Evolutionary conservation across 1,284 basidiomycete genomes (phyloP), one percentile per base, ranked within the genome.

Genomic region (Ustilago crameri): DNA sequence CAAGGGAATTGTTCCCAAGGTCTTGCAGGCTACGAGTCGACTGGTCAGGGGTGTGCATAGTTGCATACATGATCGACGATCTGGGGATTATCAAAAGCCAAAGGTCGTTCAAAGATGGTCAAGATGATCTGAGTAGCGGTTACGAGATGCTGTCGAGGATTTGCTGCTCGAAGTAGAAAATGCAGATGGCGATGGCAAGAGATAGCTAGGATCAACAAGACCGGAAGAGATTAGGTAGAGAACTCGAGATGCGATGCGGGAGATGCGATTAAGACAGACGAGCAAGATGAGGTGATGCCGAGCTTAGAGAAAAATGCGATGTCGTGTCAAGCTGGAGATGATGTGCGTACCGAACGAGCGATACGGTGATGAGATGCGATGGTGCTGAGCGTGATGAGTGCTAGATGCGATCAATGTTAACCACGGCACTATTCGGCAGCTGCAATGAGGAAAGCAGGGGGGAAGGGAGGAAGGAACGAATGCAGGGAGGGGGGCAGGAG

Each of bases 1-100:
- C 70, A 26, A 73, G 61, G 20, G 65, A 69, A 45, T 73, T 73
- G 34, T 62, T 40, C 9, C 47, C 34, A 20, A 58, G 45, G 26
- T 27, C 51, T 23, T 70, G 52, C n/a, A 38, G 17, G 45, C 27
- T 46, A 41, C 18, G 30, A 7, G 48, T 40, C 22, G 34, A 23
- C 5, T 27, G 22, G 26, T 59, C 51, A 18, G 55, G 27, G 8
- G 51, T 55, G 10, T 46, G 38, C 35, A 65, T 22, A 26, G 51
- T n/a, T 30, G 46, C 63, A 27, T 48, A 66, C 57, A 66, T 66
- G 53, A 53, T 56, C 12, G 30, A 24, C 3, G 34, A 35, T 9
- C 9, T 27, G 37, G 9, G 27, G 32, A n/a, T 40, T 7, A 7
- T 22, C 7, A 22, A n/a, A 37, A 42, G 40, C 22, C 20, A 42